Evolutionary conservation across 1,284 basidiomycete species (phyloP).

Genomic region (Schizopora paradoxa): DNA sequence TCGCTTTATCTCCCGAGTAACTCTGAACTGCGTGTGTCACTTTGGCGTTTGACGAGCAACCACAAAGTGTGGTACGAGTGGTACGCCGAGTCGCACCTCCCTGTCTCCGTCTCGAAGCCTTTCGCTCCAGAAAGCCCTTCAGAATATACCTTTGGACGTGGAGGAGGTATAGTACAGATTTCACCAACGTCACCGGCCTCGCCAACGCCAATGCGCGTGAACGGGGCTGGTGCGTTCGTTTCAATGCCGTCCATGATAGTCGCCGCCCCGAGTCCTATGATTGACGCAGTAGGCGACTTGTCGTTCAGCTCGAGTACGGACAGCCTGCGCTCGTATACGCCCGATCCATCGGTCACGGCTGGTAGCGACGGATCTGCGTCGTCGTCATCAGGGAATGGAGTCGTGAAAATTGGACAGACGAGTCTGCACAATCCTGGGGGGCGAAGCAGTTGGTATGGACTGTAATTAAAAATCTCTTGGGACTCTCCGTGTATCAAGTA

Average conservation of each 20-base stretch:
- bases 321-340: no score
- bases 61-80: slow-evolving; percentile 98
- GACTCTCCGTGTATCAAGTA: no score
- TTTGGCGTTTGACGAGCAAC: slow-evolving; percentile 90
- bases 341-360: slow-evolving; percentile 19
- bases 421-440: slow-evolving; percentile 88
- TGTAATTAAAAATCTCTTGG: no score
- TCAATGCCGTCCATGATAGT: slow-evolving; percentile 38
- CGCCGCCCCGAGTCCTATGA: slow-evolving; percentile 50
- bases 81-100: slow-evolving; percentile 89
- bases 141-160: no score
- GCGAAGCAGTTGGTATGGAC: slow-evolving; percentile 87
- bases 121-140: no score
- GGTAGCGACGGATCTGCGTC: slow-evolving; percentile 18
- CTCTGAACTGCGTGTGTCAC: slow-evolving; percentile 86
- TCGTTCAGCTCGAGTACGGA: no score
- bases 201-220: slow-evolving; percentile 19
- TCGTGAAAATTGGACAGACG: slow-evolving; percentile 90
- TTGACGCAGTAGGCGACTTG: slow-evolving; percentile 55
- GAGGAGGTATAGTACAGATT: no score
- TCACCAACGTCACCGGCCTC: slow-evolving; percentile 1
- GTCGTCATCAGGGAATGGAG: slow-evolving; percentile 26
- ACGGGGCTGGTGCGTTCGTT: slow-evolving; percentile 24
- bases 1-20: slow-evolving; percentile 91
- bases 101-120: slow-evolving; percentile 33